Evolutionary conservation across 495 filamentous ascomycete genomes (phyloP), one percentile per base, ranked within the genome.

Genomic region (Extremus antarcticus): DNA sequence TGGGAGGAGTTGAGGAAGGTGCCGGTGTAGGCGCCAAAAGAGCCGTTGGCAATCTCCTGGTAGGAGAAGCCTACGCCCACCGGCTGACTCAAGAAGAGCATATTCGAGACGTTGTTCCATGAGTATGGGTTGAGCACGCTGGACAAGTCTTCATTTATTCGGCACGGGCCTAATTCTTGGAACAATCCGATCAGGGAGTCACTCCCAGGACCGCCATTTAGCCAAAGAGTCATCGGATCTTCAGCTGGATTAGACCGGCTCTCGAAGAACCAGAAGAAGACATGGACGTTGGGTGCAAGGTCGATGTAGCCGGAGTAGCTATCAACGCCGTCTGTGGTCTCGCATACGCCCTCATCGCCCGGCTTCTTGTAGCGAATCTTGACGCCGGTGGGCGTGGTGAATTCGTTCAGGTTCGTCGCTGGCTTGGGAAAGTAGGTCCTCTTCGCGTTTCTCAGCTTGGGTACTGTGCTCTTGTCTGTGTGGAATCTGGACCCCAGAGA

Each of bases 31-130:
- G 51, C 50, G 25, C 62, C 50, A 9, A 53, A 52, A 9, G 53
- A 75, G 66, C 43, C 63, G 41, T 39, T 65, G 66, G 40, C 70
- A 65, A 24, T 73, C 64, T 17, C 64, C 23, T 51, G 25, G 56
- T 82, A 81, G 0, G 79, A 83, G 58, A 85, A 83, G 0, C 78
- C 78, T 2, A 77, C 74, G 19, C 81, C 82, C 35, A 82, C 64
- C 13, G 82, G 78, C 66, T 87, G 82, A 25, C 85, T 85, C 41
- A 90, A 73, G 61, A 82, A 90, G 11, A 90, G 70, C 76, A 89
- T 76, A 61, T 89, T 89, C 15, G 82, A 84, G 2, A 78, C 78
- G 58, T 84, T 75, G 64, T 81, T 85, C 84, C 84, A 90, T 3
- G 79, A 77, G 70, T 83, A 84, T 13, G 76, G 76, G 63, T 82